Evolutionary conservation across 2,329 filamentous ascomycete genomes (phyloP), one percentile per base, ranked within the genome.

Genomic region (Scedosporium dehoogii): DNA sequence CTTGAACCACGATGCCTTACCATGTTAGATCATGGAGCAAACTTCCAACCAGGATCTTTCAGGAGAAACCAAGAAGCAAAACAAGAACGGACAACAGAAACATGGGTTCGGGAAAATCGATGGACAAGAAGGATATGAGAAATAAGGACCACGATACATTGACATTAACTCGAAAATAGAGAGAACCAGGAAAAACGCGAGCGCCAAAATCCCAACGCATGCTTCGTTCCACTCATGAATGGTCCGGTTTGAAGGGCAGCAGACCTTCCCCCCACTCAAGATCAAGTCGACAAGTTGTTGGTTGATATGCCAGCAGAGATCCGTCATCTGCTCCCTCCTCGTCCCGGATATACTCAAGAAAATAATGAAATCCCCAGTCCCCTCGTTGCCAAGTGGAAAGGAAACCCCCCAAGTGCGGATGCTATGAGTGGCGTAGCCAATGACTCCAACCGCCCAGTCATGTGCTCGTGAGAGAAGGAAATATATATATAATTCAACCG

Each of bases 391-490:
- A 23, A 33, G 16, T 58, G 25, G 21, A 58, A 58, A 27, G 38
- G n/a, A 21, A 44, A 38, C 9, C 33, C 33, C 57, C 44, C 46
- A 29, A 33, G 60, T 42, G 48, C 14, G 51, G 21, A 62, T 58
- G 51, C 9, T 18, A 60, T 51, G 44, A 29, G 44, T 18, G 23
- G 21, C 29, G 14, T 56, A 46, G 21, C 60, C 38, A 33, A 62
- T 62, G 38, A 62, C 60, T 33, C 60, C 48, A 44, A 56, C 60
- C 53, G 51, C 59, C 59, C 18, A 18, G 14, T 68, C 71, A 69
- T 72, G 68, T 69, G 66, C 70, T 73, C 71, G 72, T 73, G 69
- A 73, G 70, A 72, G 70, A 70, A 62, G 66, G 69, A 70, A 67
- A 67, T 69, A 68, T 70, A 71, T 71, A 69, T 68, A 58, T 58